Conservation (phyloP, 2,329 filamentous ascomycete genomes). For the Alternaria viburni region DNA sequence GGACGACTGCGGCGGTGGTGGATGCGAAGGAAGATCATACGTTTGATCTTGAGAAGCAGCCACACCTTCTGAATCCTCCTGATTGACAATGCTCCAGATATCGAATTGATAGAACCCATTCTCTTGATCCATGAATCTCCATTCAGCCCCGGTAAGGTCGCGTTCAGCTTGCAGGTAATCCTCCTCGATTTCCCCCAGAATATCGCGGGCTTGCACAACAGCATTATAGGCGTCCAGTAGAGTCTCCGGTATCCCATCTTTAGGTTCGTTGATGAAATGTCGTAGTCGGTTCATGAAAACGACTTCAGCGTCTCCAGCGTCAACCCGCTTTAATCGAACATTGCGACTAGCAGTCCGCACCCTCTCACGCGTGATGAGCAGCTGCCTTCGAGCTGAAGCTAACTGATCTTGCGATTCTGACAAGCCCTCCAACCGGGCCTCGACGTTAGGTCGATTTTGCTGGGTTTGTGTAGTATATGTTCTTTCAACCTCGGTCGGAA, state of each 20-base stretch:
- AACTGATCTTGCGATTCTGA: slow-evolving; percentile 5
- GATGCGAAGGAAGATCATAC: neutral
- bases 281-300: slow-evolving; percentile 1
- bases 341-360: neutral
- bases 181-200: slow-evolving; percentile 24
- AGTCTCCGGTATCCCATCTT: neutral
- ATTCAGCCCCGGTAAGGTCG: slow-evolving; percentile 21
- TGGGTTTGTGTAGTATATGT: too few relatives aligned
- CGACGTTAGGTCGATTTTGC: too few relatives aligned
- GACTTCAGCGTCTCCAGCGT: neutral
- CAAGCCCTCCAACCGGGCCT: neutral
- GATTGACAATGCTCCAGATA: slow-evolving; percentile 1
- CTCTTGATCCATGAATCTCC: slow-evolving; percentile 26
- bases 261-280: neutral
- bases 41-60: neutral
- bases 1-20: neutral
- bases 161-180: slow-evolving; percentile 23
- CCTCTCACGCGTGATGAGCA: slow-evolving; percentile 4
- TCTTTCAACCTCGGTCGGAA: too few relatives aligned
- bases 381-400: neutral
- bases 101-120: slow-evolving; percentile 27
- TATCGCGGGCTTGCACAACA: slow-evolving; percentile 15
- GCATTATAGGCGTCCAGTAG: neutral
- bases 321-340: neutral
- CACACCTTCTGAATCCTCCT: neutral